Conservation (phyloP, 2,329 filamentous ascomycete species). For the Aspergillus sp. region DNA sequence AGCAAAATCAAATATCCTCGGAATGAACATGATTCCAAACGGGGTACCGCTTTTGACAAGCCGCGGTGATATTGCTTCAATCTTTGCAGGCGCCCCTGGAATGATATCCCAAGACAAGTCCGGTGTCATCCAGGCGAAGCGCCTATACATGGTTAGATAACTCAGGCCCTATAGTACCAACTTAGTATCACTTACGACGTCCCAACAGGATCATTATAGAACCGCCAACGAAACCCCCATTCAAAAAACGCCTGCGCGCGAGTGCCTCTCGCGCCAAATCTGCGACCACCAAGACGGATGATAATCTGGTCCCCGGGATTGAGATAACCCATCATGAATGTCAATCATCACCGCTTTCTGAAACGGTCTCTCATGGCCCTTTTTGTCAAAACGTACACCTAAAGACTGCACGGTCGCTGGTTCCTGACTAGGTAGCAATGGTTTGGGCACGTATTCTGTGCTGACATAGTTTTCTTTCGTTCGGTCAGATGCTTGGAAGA, state of each 20-base stretch:
- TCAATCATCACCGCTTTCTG: conserved; percentile 10
- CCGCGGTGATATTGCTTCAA: conserved; percentile 4
- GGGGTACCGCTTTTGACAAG: neutral
- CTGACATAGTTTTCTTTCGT: conserved; percentile 10
- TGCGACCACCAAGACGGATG: conserved; percentile 9
- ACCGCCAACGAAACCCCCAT: conserved; percentile 7
- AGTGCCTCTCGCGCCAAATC: conserved; percentile 5
- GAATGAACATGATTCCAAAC: conserved; percentile 7
- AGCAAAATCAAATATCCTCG: no score
- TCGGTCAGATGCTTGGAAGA: conserved; percentile 7
- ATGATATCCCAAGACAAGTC: conserved; percentile 7
- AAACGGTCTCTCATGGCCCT: conserved; percentile 9
- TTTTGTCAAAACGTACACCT: conserved; percentile 8
- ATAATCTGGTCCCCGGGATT: conserved; percentile 8
- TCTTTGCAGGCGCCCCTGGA: conserved; percentile 1
- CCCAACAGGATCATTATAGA: conserved; percentile 10
- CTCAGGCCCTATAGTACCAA: neutral
- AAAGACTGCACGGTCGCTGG: conserved; percentile 8
- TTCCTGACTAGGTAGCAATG: conserved; percentile 1
- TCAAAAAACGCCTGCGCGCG: conserved; percentile 7
- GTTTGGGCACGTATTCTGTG: conserved; percentile 6
- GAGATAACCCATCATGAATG: conserved; percentile 9
- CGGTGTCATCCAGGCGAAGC: conserved; percentile 6
- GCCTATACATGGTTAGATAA: conserved; percentile 1
- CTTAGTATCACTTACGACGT: conserved; percentile 6